Conservation (phyloP, 2,329 filamentous ascomycete genomes). For the Colletotrichum sublineola region DNA sequence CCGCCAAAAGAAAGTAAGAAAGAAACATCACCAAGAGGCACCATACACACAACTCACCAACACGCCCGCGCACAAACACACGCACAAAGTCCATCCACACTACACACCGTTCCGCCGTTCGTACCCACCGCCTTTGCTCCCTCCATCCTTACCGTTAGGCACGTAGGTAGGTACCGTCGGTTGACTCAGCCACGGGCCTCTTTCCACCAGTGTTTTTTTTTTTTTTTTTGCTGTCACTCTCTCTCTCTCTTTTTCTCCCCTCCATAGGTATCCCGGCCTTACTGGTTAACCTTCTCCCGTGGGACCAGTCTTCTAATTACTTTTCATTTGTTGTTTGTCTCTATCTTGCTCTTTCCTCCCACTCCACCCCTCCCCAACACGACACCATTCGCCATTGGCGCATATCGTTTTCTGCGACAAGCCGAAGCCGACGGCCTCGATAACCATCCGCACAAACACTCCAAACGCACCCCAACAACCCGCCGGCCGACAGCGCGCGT, state of each 20-base stretch:
- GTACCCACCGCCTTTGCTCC: constrained; percentile 21
- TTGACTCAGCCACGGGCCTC: constrained; percentile 24
- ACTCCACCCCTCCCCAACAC: not conserved
- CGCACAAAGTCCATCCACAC: constrained; percentile 2
- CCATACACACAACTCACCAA: constrained; percentile 22
- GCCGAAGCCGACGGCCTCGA: constrained; percentile 13
- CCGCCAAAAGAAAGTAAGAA: constrained; percentile 39
- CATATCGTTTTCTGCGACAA: constrained; percentile 3
- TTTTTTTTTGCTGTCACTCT: not conserved
- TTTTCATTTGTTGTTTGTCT: not conserved
- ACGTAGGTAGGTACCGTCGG: not conserved
- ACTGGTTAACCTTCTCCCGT: constrained; percentile 8
- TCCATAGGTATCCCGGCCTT: constrained; percentile 1
- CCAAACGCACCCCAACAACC: not conserved
- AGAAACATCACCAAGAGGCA: constrained; percentile 38
- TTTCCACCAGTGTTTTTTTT: not conserved
- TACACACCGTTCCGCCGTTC: not conserved
- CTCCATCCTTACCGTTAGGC: not conserved
- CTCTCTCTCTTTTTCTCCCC: not conserved
- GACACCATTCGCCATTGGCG: not conserved
- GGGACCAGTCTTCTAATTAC: not conserved
- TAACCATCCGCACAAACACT: not conserved
- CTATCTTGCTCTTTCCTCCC: not conserved
- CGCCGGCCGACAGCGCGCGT: not conserved
- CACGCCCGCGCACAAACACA: constrained; percentile 1